Evolutionary conservation across 208 protist genomes (phyloP).

Genomic region (Acanthamoeba healyi): DNA sequence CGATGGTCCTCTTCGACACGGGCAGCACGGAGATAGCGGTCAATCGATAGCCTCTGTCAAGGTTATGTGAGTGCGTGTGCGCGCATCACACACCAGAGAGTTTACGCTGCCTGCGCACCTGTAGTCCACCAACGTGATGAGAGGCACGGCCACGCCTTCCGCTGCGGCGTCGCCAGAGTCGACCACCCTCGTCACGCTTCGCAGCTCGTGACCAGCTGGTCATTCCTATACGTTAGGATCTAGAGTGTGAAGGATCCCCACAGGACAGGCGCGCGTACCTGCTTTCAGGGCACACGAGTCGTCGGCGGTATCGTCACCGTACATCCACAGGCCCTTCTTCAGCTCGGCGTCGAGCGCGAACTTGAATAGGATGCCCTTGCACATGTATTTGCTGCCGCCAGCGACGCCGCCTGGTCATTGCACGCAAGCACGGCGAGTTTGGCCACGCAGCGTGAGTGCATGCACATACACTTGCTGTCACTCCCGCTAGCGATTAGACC

Average conservation of each 20-base stretch:
- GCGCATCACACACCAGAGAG: no score
- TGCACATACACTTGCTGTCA: no score
- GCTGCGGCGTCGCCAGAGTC: constrained; percentile 45
- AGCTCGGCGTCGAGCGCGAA: constrained; percentile 68
- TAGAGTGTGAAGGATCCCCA: no score
- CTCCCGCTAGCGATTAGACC: no score
- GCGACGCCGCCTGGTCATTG: constrained; percentile 47
- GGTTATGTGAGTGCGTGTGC: no score
- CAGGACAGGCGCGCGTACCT: no score
- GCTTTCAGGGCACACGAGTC: constrained; percentile 32
- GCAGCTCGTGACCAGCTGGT: constrained; percentile 61
- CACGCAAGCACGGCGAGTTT: not conserved
- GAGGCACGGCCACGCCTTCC: constrained; percentile 50
- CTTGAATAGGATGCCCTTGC: constrained; percentile 78
- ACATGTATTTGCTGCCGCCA: constrained; percentile 73
- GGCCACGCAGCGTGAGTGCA: no score
- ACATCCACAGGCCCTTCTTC: constrained; percentile 65
- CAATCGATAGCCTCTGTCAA: constrained; percentile 31
- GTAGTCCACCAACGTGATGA: constrained; percentile 48
- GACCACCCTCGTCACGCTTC: not conserved
- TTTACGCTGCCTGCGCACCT: not conserved
- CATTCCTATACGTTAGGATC: no score
- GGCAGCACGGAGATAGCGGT: constrained; percentile 48
- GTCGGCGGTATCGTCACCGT: constrained; percentile 37
- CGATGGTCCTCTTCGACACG: constrained; percentile 58